A percentile compares a stretch with the other conserved stretches of the same genome.
Conservation (phyloP, 164 flowering plant species). For the Aristolochia contorta region DNA sequence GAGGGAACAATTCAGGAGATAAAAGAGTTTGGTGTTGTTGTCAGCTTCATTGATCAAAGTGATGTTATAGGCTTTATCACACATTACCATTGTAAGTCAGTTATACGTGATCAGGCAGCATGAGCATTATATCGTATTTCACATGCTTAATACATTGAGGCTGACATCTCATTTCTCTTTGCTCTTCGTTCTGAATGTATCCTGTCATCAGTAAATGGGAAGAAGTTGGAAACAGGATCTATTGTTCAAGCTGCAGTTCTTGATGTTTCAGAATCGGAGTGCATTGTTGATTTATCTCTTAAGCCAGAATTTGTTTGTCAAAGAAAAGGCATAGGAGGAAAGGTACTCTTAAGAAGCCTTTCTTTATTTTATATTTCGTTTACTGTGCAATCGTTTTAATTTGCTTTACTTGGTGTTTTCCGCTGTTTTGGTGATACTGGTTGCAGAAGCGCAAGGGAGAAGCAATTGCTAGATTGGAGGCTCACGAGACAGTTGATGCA, state of each 20-base stretch:
- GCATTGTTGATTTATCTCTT: conserved; percentile 78
- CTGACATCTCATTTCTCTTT: background rate
- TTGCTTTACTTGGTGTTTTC: background rate
- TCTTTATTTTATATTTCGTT: background rate
- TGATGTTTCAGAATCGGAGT: conserved; percentile 63
- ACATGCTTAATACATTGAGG: background rate
- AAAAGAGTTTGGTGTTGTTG: conserved; percentile 70
- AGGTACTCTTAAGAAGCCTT: background rate
- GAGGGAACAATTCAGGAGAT: conserved; percentile 59
- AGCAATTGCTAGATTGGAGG: conserved; percentile 32
- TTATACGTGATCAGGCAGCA: background rate
- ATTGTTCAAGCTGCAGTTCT: conserved; percentile 63
- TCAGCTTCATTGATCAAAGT: conserved; percentile 48
- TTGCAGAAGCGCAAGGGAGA: conserved; percentile 68
- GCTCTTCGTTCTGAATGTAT: background rate
- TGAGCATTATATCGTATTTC: background rate
- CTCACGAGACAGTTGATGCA: conserved; percentile 68
- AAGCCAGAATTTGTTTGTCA: conserved; percentile 44
- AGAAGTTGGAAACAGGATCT: conserved; percentile 36
- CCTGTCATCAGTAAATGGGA: conserved; percentile 46
- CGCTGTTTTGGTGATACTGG: background rate
- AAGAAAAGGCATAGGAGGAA: conserved; percentile 14
- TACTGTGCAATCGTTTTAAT: background rate
- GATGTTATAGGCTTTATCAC: conserved; percentile 75
- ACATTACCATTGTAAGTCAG: conserved; percentile 56